Base-by-base conservation (phyloP, 2,329 filamentous ascomycete genomes). In the Fonsecaea erecta region DNA sequence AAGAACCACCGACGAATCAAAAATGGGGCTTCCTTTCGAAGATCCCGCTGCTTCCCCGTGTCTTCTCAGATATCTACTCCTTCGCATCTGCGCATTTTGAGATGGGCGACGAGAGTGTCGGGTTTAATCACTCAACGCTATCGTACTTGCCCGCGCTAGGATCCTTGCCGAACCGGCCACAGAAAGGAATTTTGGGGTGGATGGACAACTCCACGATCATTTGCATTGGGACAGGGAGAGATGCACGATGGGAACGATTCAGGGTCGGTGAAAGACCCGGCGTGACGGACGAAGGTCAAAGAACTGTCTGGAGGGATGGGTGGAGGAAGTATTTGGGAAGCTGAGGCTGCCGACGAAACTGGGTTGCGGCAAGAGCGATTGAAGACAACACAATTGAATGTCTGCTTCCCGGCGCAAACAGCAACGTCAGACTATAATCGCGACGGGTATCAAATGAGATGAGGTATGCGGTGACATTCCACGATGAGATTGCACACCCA, bases 1-100 rank as follows among this genome's bases (percentile, higher is more conserved):
- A 84, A 52, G 66, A 66, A 24, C 21, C 59, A 12, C 34, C 58
- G 4, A 80, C 84, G 4, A 85, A 84, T 55, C 88, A 90, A 46
- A 94, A 93, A 81, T 97, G 92, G 90, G 93, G 92, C 0, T 85
- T 96, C 53, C 80, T 97, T 4, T 88, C 91, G 68, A 93, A 89
- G 73, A 86, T 97, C 6, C 93, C 93, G 0, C 81, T 96, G 62
- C 86, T 97, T 70, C 95, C 95, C 1, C 87, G 91, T 48, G 84
- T 95, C 32, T 96, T 98, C 75, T 94, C 91, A 1, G 95, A 98
- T 70, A 85, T 90, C 8, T 97, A 97, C 76, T 96, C 92, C 0
- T 93, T 94, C 72, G 85, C 91, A 3, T 92, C 88, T 46, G 85
- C 87, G 2, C 88, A 89, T 35, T 98, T 98, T 72, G 90, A 95